Evolutionary conservation across 192 early-diverging fungal species (phyloP), one percentile per base, ranked within the genome.

Genomic region (Podila clonocystis): DNA sequence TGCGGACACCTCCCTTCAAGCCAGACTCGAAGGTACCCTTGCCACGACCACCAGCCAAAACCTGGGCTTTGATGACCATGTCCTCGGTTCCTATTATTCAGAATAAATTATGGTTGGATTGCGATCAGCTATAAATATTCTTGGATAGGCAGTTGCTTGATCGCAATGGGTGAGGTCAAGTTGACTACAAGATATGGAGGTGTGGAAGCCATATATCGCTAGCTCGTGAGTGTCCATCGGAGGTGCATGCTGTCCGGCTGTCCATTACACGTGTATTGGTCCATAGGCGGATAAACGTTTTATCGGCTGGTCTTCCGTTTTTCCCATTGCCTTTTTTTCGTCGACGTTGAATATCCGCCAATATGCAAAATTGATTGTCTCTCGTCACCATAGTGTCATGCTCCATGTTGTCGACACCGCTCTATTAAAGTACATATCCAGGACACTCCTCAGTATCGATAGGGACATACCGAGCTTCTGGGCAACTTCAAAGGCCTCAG

Each of bases 11-110:
- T 62, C 98, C 98, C 88, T 98, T 94, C 65, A 97, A 88, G 29
- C 98, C 97, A 70, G 91, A 95, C 77, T 97, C 95, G 85, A 98
- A 99, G 74, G 88, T 88, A 75, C 98, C 98, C 88, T 99, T 99
- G 61, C 98, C 98, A 87, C 98, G 96, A 59, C 98, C 98, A 74
- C 98, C 98, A 67, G 98, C 98, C 64, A 99, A 87, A 41, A 99
- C 98, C 87, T 99, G 95, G 41, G 90, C 83, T 58, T 82, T 93
- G 86, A 93, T 93, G 75, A 93, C 91, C 76, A 91, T 86, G 64
- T 93, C 92, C 62, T 91, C 87, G 31, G 88, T 87, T 85, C 87
- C 87, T 75, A 67, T 61, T 62, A 24, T 13, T 30, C 9, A 65
- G 30, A 48, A 55, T 4, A 5, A 48, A 48, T n/a, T 26, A 70